phyloP scores from a whole-genome alignment of 2,329 filamentous ascomycete species.

The Cryphonectria carpinicola region DNA sequence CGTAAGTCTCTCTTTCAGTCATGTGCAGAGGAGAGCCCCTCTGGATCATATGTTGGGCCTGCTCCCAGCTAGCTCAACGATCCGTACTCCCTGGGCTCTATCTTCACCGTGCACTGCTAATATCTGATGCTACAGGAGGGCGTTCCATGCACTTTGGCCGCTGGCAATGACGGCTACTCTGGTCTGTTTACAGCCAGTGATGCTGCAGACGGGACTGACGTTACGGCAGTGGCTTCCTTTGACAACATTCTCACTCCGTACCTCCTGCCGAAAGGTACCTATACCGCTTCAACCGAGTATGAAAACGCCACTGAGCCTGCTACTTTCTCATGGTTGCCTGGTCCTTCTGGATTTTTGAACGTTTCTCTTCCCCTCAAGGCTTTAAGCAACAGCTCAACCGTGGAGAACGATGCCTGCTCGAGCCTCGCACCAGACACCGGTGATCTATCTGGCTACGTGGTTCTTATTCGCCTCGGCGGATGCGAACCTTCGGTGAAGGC shows the following conservation, averaged over 20 bases:
- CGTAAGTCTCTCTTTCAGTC: background rate
- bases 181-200: conserved; percentile 33
- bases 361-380: conserved; percentile 35
- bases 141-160: conserved; percentile 36
- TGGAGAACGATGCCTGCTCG: conserved; percentile 41
- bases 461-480: conserved; percentile 45
- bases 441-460: conserved; percentile 45
- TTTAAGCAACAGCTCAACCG: conserved; percentile 37
- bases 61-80: background rate
- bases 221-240: conserved; percentile 34
- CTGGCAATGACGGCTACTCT: conserved; percentile 34
- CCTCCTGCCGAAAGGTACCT: conserved; percentile 30
- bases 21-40: background rate
- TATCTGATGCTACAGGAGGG: conserved; percentile 28
- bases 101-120: background rate
- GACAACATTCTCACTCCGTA: conserved; percentile 32
- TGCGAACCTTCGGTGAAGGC: conserved; percentile 37
- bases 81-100: too few relatives aligned
- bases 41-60: background rate
- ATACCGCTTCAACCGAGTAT: conserved; percentile 20
- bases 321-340: conserved; percentile 29
- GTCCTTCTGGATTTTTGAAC: conserved; percentile 26
- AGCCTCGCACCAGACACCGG: conserved; percentile 44
- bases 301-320: conserved; percentile 12
- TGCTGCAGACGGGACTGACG: conserved; percentile 34